Evolutionary conservation across 2,329 filamentous ascomycete genomes (phyloP), one percentile per base, ranked within the genome.

Genomic region (Claviceps monticola): DNA sequence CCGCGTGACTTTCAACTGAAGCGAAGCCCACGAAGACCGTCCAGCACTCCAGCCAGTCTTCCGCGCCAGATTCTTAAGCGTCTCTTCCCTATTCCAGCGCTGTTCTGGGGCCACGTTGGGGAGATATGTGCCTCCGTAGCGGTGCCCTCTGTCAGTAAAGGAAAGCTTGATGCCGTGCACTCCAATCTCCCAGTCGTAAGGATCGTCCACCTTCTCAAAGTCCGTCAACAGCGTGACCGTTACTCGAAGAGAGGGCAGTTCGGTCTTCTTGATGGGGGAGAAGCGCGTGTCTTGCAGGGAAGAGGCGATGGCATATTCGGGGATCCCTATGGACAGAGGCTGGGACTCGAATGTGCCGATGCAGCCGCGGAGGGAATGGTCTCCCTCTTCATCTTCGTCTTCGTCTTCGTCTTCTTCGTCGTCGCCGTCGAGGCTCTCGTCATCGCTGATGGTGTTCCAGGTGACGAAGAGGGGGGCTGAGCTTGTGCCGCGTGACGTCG

Each of bases 21-120:
- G 81, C 54, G 88, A 83, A 58, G 77, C 77, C 91, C 90, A 97
- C 42, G 79, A 76, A 1, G 85, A 84, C 56, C 76, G 80, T 76
- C 83, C 88, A 1, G 88, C 89, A 53, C 76, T 77, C 90, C 90
- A 98, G 1, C 93, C 93, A 0, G 90, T 90, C 74, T 98, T 98
- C 54, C 88, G 78, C 84, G 96, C 93, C 63, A 97, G 70, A 67
- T 87, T 94, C 51, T 89, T 76, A 2, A 98, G 68, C 0, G 91
- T 87, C 74, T 97, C 88, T 64, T 97, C 90, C 68, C 93, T 90
- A 11, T 79, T 87, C 93, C 93, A 98, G 16, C 88, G 90, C 66
- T 97, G 93, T 72, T 98, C 93, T 1, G 78, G 72, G 9, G 91
- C 86, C 5, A 98, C 89, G 64, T 96, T 88, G 0, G 93, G 93